Base-by-base conservation (phyloP, 2,329 filamentous ascomycete genomes). In the Microsporum canis region DNA sequence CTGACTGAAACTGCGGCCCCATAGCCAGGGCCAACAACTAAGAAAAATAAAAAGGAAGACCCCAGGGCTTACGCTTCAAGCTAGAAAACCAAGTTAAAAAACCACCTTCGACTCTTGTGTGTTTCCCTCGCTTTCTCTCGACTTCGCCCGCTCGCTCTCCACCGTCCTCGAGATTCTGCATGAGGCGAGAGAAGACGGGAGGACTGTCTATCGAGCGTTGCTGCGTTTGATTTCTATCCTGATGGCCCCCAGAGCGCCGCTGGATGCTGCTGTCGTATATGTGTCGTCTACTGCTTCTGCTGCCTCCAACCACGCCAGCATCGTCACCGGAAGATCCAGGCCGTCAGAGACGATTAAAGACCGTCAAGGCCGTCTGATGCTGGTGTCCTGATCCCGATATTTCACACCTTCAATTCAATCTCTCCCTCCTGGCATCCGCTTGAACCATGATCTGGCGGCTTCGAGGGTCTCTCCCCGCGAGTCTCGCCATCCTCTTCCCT, bases 361-460 rank as follows among this genome's bases (percentile, higher is more conserved):
- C 49, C 49, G 10, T 31, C 17, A 53, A 12, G 49, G 27, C 49
- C 12, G 38, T 39, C 55, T 57, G 55, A 27, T 57, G 55, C 33
- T 38, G 55, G 43, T 29, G 23, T 27, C 43, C 43, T 47, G 17
- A 47, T 29, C 17, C 33, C n/a, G 53, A n/a, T n/a, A 23, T 29
- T 34, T 1, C 3, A 5, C 29, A 4, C 29, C 51, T n/a, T 23
- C 51, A 17, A 2, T 36, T 36, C n/a, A 36, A 33, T 38, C 10
- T 8, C 53, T 5, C n/a, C 10, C n/a, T 23, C 39, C 3, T 41
- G 5, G 39, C 17, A 14, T n/a, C 39, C 17, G 5, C 10, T n/a
- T 14, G n/a, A 17, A 78, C 69, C 64, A 87, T 86, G 83, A 78
- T 82, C 79, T 84, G 82, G 81, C 82, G 83, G 78, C 83, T 83